Evolutionary conservation across 306 rosid genomes (phyloP), one percentile per base, ranked within the genome.

Genomic region (Gastrolobium villosum): DNA sequence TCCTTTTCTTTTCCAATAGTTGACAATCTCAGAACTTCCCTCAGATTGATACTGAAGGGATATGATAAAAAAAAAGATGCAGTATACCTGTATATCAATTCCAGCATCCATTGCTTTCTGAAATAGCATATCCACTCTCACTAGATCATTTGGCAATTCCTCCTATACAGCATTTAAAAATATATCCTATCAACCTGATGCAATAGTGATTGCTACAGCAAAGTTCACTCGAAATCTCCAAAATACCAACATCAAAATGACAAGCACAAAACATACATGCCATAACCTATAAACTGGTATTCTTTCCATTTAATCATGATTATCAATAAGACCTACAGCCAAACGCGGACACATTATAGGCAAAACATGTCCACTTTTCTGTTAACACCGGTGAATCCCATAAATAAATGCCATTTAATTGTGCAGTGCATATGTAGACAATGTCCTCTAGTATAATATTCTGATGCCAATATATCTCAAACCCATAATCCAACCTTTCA

Each of bases 51-150:
- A 62, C 70, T 39, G 20, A 70, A 31, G 35, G 35, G 61, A 85
- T 62, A 63, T 78, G 61, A 43, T 26, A 31, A 43, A 49, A 78
- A 78, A 73, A 82, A 75, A 65, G 61, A 74, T 73, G 57, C 74
- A 79, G 65, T 63, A 67, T 79, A 91, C 99, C 94, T 91, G 89
- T 86, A 95, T 93, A 50, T 83, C 87, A 73, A 95, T 88, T 65
- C 98, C 98, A 49, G 88, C 89, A 61, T 90, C 91, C 77, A 72
- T 30, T 78, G 99, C 93, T 66, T 84, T 90, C 74, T 85, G 86
- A 88, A 95, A 95, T 65, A 95, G 87, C 71, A 6, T 86, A 77
- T 95, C 92, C 39, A 95, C 98, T 83, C 98, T 89, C 70, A 49
- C 84, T 70, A 86, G 81, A 84, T 95, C 99, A 65, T 87, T 89